Percentiles rank a stretch among this genome's conserved stretches.
Evolutionary conservation across 345 rosid genomes (phyloP).

Genomic region (Brassica incana): DNA sequence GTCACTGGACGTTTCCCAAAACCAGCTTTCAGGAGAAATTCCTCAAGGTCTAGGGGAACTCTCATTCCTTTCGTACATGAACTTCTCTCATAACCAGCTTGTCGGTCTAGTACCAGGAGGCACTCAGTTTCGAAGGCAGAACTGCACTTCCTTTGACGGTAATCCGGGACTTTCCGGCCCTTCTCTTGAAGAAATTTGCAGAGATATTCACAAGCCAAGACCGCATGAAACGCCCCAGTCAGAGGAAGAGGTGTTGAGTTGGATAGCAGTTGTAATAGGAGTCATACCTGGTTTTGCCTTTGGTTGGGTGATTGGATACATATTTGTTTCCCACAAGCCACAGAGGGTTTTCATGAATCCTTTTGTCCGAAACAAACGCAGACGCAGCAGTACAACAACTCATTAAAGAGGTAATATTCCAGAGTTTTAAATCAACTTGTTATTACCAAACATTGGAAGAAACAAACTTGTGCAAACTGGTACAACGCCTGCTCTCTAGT

Average conservation of each 20-base stretch:
- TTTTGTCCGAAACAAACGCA: not conserved
- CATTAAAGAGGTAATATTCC: too few species aligned
- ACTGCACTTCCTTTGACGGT: not conserved
- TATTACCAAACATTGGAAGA: too few species aligned
- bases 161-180: not conserved
- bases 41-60: too few species aligned
- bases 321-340: not conserved
- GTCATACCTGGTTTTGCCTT: not conserved
- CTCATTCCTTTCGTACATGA: not conserved
- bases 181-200: not conserved
- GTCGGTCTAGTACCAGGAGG: not conserved
- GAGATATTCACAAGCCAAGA: not conserved
- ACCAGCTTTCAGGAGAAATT: too few species aligned
- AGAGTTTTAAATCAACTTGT: too few species aligned
- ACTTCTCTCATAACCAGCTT: not conserved
- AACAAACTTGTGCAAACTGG: too few species aligned
- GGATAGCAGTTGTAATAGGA: not conserved
- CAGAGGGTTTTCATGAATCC: not conserved
- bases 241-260: not conserved
- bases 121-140: not conserved
- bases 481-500: too few species aligned
- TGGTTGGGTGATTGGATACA: not conserved
- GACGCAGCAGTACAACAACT: not conserved
- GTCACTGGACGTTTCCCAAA: too few species aligned
- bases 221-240: not conserved